A percentile compares a stretch with the other conserved stretches of the same genome.
phyloP scores from a whole-genome alignment of 2,329 filamentous ascomycete genomes.

The Simplicillium aogashimaense region DNA sequence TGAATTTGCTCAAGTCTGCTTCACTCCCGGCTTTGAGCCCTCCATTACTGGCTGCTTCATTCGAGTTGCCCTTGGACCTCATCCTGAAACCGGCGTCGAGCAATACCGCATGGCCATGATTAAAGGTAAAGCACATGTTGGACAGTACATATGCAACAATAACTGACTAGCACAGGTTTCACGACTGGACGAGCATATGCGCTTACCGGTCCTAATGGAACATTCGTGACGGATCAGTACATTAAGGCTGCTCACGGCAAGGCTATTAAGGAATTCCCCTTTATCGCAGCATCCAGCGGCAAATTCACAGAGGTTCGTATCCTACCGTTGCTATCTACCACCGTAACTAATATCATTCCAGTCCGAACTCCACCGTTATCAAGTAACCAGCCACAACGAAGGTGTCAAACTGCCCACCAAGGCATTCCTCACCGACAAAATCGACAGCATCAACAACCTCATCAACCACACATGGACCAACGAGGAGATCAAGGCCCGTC shows the following conservation, averaged over 20 bases:
- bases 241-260: constrained; percentile 74
- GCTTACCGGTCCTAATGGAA: constrained; percentile 66
- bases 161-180: constrained; percentile 51
- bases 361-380: constrained; percentile 74
- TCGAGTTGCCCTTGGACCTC: constrained; percentile 72
- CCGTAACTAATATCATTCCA: constrained; percentile 25
- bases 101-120: constrained; percentile 84
- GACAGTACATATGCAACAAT: not conserved
- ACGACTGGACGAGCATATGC: constrained; percentile 73
- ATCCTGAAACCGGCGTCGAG: constrained; percentile 60
- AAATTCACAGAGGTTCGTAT: constrained; percentile 63
- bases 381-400: constrained; percentile 63
- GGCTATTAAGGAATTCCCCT: constrained; percentile 75
- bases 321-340: not conserved
- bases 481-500: constrained; percentile 69
- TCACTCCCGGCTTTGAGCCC: constrained; percentile 81
- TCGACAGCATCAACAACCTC: constrained; percentile 69
- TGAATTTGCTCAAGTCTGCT: constrained; percentile 85
- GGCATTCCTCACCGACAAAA: constrained; percentile 57
- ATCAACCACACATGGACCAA: constrained; percentile 76
- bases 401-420: constrained; percentile 66
- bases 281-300: constrained; percentile 81
- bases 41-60: constrained; percentile 76
- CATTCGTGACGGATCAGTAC: constrained; percentile 79
- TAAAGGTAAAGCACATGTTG: constrained; percentile 49